Evolutionary conservation across 768 basidiomycete genomes (phyloP), one percentile per base, ranked within the genome.

Genomic region (Pleurotus cornucopiae): DNA sequence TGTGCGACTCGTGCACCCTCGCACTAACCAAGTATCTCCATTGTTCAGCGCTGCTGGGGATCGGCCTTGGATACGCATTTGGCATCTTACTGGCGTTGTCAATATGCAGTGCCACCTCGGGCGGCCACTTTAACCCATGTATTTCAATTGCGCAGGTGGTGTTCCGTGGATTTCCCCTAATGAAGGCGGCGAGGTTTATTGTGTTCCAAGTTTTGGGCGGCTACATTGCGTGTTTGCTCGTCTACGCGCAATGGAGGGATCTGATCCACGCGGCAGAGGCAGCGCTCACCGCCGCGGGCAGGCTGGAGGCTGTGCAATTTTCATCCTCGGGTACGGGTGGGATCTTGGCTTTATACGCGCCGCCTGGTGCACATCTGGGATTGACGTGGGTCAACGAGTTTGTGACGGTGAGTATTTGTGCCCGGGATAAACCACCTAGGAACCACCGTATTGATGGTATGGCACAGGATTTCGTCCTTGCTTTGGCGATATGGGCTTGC

Each of bases 91-190:
- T 86, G 48, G 86, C 86, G 0, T 64, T 88, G 51, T 65, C 68
- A 6, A 67, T 84, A 23, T 84, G 79, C 49, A 69, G 68, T 4
- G 65, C 77, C 14, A 76, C 84, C 0, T 86, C 83, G 11, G 83
- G 82, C 9, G 80, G 84, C 18, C 86, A 88, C 62, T 82, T 88
- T 65, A 84, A 76, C 54, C 90, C 89, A 2, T 76, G 79, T 47
- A 74, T 88, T 18, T 83, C 85, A 2, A 70, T 87, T 46, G 67
- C 77, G 6, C 68, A 77, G 43, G 69, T 75, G 14, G 7, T 86
- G 12, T 80, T 82, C 73, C 80, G 71, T 57, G 77, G 77, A 0
- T 84, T 86, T 67, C 82, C 86, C 1, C 53, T 66, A 11, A 52
- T 64, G 45, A 87, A 84, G 56, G 84, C 78, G 3, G 21, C 6